Evolutionary conservation across 2,329 filamentous ascomycete species (phyloP).

Genomic region (Nakataea oryzae): DNA sequence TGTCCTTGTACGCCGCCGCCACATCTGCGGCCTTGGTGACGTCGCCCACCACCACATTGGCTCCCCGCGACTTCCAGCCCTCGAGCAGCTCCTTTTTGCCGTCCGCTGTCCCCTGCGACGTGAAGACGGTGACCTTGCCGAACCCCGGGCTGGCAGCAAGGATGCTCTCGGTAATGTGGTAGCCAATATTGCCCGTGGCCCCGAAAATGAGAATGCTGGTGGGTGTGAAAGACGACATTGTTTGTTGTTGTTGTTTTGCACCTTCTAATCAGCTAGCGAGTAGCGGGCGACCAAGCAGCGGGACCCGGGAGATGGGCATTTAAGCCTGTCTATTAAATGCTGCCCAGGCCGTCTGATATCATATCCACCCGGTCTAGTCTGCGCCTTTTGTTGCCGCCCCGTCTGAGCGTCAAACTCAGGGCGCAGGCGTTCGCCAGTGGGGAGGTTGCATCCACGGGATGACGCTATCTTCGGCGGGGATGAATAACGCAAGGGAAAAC

Average conservation of each 20-base stretch:
- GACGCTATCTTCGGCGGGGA: too few relatives aligned
- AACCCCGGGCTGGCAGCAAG: slow-evolving; percentile 19
- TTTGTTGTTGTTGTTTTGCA: background rate
- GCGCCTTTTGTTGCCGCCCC: too few relatives aligned
- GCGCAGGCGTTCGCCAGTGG: too few relatives aligned
- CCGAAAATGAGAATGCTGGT: slow-evolving; percentile 18
- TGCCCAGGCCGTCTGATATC: too few relatives aligned
- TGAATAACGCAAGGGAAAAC: too few relatives aligned
- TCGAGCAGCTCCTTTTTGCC: slow-evolving; percentile 36
- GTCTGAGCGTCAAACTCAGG: too few relatives aligned
- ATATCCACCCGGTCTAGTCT: too few relatives aligned
- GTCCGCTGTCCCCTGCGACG: slow-evolving; percentile 35
- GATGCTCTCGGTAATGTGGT: slow-evolving; percentile 22
- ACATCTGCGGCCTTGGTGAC: slow-evolving; percentile 40
- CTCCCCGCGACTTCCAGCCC: slow-evolving; percentile 30
- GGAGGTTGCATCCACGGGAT: too few relatives aligned
- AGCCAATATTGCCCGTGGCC: slow-evolving; percentile 12
- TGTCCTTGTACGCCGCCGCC: slow-evolving; percentile 40
- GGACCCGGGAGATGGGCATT: background rate
- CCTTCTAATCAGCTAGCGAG: too few relatives aligned
- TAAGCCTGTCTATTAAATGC: too few relatives aligned
- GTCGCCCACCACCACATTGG: slow-evolving; percentile 46
- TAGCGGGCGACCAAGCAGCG: too few relatives aligned
- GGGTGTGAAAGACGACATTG: slow-evolving; percentile 7
- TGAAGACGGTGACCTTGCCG: slow-evolving; percentile 21